Conservation (phyloP, 208 protist species). For the Trypanosoma grayi region DNA sequence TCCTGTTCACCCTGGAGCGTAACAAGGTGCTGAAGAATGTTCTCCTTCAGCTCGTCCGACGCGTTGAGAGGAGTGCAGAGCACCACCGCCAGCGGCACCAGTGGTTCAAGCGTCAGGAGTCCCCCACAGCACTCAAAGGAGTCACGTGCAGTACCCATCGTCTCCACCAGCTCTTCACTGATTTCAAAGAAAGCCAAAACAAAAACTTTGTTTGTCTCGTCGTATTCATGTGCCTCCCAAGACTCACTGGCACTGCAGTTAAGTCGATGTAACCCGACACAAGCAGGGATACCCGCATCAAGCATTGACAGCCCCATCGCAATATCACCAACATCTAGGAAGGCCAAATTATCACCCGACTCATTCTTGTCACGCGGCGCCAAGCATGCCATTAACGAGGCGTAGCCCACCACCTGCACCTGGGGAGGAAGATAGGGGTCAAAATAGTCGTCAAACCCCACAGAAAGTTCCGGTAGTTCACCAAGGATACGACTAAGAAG, state of each 20-base stretch:
- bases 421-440: constrained; percentile 53
- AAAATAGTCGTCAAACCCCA: constrained; percentile 88
- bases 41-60: constrained; percentile 53
- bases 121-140: constrained; percentile 64
- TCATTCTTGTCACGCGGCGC: constrained; percentile 37
- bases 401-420: constrained; percentile 81
- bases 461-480: constrained; percentile 63
- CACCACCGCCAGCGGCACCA: constrained; percentile 79
- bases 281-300: constrained; percentile 76
- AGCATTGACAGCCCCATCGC: constrained; percentile 79
- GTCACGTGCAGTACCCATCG: constrained; percentile 2
- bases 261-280: constrained; percentile 65
- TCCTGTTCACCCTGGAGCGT: constrained; percentile 72
- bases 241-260: constrained; percentile 25
- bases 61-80: constrained; percentile 53
- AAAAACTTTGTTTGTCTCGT: constrained; percentile 41
- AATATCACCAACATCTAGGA: constrained; percentile 78
- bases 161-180: constrained; percentile 40
- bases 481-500: constrained; percentile 75
- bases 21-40: constrained; percentile 67
- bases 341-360: constrained; percentile 39
- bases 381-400: constrained; percentile 76
- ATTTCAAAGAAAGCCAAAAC: constrained; percentile 77
- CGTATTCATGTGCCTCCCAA: constrained; percentile 62
- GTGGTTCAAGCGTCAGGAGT: constrained; percentile 51